Evolutionary conservation across 768 basidiomycete species (phyloP), one percentile per base, ranked within the genome.

Genomic region (Collybia mongolica): DNA sequence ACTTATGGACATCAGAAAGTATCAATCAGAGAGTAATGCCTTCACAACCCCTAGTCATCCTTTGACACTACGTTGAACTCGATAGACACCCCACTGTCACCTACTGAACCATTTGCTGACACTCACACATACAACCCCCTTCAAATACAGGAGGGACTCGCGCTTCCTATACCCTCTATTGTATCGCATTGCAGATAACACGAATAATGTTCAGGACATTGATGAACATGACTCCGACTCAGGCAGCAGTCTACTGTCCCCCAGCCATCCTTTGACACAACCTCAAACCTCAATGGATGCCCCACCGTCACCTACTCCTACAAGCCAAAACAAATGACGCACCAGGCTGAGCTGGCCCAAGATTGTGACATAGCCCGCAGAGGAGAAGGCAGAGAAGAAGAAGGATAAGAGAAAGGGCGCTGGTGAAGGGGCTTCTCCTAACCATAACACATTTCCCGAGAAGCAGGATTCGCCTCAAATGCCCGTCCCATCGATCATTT

Each of bases 271-370:
- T n/a, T 67, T 67, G 0, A 63, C 66, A 0, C 46, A 36, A 11
- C 35, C 15, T 2, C 22, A 18, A 0, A 26, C 37, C 19, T 47
- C 46, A 2, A 11, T 47, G 8, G 46, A 47, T 6, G 46, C 14
- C 14, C 63, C 65, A 1, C 55, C 63, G 3, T 59, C 65, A 28
- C 59, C 60, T 40, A 49, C 52, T 17, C 51, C 54, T 17, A 74
- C 70, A 0, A 66, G 26, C 53, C 55, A 8, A 54, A 43, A 18
- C 50, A 63, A 37, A 69, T 68, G 6, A 48, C 66, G 0, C 66
- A 71, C 38, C 68, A 73, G 55, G 54, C 57, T 6, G 70, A 72
- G 48, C 62, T 72, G 9, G 68, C 68, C 17, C 70, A 73, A 51
- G 72, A 74, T 52, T 64, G 62, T 26, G 65, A 61, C 19, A 59